A percentile compares a stretch with the other conserved stretches of the same genome.
phyloP scores from a whole-genome alignment of 139 green algal species.

The Yamagishiella unicocca region DNA sequence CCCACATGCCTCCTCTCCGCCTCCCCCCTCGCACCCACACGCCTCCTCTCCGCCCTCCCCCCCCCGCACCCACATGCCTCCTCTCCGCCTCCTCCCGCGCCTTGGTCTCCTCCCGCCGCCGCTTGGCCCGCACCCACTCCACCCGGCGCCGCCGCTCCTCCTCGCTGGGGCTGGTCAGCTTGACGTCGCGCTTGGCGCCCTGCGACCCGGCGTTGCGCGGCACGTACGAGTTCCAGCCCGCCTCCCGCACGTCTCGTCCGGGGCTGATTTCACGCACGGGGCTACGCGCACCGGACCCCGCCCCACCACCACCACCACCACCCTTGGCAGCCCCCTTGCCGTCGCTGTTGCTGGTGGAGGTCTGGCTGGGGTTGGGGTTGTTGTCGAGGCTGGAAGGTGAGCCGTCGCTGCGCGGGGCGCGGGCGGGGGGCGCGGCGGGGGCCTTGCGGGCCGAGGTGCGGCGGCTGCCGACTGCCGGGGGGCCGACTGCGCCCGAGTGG shows the following conservation, averaged over 20 bases:
- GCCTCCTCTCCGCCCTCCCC: too few species aligned
- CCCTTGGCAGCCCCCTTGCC: not conserved
- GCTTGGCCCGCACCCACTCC: slow-evolving; percentile 6
- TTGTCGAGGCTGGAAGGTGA: too few species aligned
- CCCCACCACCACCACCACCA: not conserved
- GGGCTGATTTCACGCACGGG: not conserved
- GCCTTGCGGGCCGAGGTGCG: not conserved
- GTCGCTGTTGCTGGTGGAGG: not conserved
- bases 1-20: not conserved
- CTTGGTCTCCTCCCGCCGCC: slow-evolving; percentile 30
- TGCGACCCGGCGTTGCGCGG: not conserved
- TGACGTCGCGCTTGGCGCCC: not conserved
- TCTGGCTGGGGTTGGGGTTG: too few species aligned
- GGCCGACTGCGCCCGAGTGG: not conserved
- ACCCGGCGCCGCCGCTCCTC: slow-evolving; percentile 30
- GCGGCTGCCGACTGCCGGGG: not conserved
- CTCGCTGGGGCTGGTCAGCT: slow-evolving; percentile 23
- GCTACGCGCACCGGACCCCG: not conserved
- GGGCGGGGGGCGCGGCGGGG: not conserved
- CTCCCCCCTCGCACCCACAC: not conserved
- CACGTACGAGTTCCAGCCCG: slow-evolving; percentile 1
- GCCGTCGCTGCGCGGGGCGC: not conserved
- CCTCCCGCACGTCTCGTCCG: not conserved
- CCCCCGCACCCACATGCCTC: not conserved
- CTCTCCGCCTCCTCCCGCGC: slow-evolving; percentile 26